phyloP scores from a whole-genome alignment of 192 early-diverging fungal species.

The Coemansia aciculifera region DNA sequence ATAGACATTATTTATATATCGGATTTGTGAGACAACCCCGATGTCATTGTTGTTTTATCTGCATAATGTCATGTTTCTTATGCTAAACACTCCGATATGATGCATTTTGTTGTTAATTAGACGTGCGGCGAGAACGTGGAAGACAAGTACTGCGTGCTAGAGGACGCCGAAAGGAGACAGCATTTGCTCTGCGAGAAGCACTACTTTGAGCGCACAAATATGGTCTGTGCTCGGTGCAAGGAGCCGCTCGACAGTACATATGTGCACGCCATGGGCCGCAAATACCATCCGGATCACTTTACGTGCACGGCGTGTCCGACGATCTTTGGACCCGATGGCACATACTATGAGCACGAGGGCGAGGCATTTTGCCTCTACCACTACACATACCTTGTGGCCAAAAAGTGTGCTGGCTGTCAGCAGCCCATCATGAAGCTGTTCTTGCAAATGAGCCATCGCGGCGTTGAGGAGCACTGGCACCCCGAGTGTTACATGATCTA shows the following conservation, averaged over 20 bases:
- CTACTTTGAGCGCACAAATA: conserved; percentile 50
- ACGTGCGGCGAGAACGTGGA: conserved; percentile 43
- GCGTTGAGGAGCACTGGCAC: conserved; percentile 89
- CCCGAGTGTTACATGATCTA: conserved; percentile 99
- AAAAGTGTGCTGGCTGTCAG: conserved; percentile 94
- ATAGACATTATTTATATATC: not conserved
- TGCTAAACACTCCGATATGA: not conserved
- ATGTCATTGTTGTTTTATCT: conserved; percentile 10
- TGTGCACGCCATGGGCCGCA: conserved; percentile 88
- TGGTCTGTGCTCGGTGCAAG: conserved; percentile 70
- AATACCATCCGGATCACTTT: conserved; percentile 98
- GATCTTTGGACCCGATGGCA: conserved; percentile 92
- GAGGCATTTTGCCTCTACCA: conserved; percentile 94
- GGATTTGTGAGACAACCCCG: not conserved
- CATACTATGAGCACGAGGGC: conserved; percentile 93
- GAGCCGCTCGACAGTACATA: conserved; percentile 86
- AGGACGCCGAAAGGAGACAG: conserved; percentile 35
- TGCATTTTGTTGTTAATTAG: conserved; percentile 13
- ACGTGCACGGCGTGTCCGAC: conserved; percentile 89
- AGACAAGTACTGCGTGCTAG: conserved; percentile 36
- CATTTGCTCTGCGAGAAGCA: conserved; percentile 49
- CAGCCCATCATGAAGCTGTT: conserved; percentile 95
- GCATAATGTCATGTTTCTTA: not conserved
- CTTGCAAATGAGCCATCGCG: conserved; percentile 86
- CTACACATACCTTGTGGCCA: conserved; percentile 87